Conservation (phyloP, 108 stramenopile genomes). For the Asterionellopsis glacialis region DNA sequence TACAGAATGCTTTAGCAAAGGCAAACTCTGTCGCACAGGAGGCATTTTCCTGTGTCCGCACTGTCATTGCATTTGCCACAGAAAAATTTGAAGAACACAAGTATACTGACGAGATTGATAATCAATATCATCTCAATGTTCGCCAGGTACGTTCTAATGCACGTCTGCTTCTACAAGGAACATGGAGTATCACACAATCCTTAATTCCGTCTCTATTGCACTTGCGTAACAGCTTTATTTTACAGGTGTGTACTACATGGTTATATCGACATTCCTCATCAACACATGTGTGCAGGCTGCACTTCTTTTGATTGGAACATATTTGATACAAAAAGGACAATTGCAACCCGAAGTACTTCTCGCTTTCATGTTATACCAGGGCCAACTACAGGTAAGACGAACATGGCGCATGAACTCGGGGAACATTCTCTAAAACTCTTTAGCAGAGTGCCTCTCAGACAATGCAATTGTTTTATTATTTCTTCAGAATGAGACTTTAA, state of each 20-base stretch:
- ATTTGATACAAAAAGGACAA: constrained; percentile 49
- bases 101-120: constrained; percentile 62
- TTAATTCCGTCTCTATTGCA: neutral
- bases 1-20: constrained; percentile 82
- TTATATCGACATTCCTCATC: constrained; percentile 82
- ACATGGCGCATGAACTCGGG: neutral
- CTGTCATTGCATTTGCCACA: constrained; percentile 81
- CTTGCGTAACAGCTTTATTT: constrained; percentile 47
- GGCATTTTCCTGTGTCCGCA: constrained; percentile 70
- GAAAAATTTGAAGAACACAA: constrained; percentile 64
- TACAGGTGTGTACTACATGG: constrained; percentile 88
- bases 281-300: constrained; percentile 84
- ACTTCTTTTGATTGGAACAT: constrained; percentile 62
- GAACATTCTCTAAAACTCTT: neutral
- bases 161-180: neutral
- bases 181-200: neutral
- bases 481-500: constrained; percentile 70
- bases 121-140: constrained; percentile 77
- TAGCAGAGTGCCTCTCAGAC: neutral
- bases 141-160: constrained; percentile 21
- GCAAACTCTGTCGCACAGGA: constrained; percentile 83
- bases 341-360: constrained; percentile 76
- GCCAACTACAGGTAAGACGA: constrained; percentile 57
- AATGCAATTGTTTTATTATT: neutral
- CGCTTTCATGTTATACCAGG: constrained; percentile 96